These are phyloP conservation scores for Taphrina betulina DNA, from an alignment of 1,139 yeast species.

Conservation along the genomic window DNA sequence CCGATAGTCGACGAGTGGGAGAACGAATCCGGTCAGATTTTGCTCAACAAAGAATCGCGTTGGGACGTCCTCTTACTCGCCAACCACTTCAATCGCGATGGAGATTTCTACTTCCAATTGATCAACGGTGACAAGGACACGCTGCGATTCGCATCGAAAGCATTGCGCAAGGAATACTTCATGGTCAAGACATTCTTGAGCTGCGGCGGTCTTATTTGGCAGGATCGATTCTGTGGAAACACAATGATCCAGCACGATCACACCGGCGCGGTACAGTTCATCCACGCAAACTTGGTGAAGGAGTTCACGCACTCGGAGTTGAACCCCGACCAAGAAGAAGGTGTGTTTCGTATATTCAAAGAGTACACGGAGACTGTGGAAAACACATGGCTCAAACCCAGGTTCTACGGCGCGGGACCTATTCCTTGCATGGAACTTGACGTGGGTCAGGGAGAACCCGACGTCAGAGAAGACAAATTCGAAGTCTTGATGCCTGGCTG, in stretches of 20 bases:
- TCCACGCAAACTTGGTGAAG: conserved; percentile 33
- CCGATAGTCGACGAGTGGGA: conserved; percentile 33
- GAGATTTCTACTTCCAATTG: conserved; percentile 31
- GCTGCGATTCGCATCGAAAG: conserved; percentile 30
- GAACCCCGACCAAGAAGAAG: conserved; percentile 30
- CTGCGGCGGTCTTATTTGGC: conserved; percentile 33
- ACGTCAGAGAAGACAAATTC: conserved; percentile 23
- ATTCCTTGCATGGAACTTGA: conserved; percentile 30
- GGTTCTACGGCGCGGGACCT: conserved; percentile 24
- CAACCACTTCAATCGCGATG: conserved; percentile 29
- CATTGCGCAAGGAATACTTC: conserved; percentile 27
- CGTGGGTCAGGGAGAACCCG: conserved; percentile 30
- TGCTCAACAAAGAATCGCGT: conserved; percentile 20
- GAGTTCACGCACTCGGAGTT: conserved; percentile 24
- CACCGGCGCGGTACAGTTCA: conserved; percentile 21
- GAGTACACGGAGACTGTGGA: conserved; percentile 25
- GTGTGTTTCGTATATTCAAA: conserved; percentile 29
- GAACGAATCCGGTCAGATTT: conserved; percentile 30
- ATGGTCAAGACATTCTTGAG: conserved; percentile 31
- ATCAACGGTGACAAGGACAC: conserved; percentile 33
- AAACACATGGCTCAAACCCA: conserved; percentile 32
- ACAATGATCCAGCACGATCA: conserved; percentile 33
- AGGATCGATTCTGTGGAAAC: conserved; percentile 32
- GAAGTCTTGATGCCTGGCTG: conserved; percentile 30
- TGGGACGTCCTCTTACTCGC: conserved; percentile 31